Percentiles rank a stretch among this genome's conserved stretches.
These are phyloP conservation scores for Sordariomycetes sp. DNA, from an alignment of 2,329 filamentous ascomycete species.

Conservation along the genomic window DNA sequence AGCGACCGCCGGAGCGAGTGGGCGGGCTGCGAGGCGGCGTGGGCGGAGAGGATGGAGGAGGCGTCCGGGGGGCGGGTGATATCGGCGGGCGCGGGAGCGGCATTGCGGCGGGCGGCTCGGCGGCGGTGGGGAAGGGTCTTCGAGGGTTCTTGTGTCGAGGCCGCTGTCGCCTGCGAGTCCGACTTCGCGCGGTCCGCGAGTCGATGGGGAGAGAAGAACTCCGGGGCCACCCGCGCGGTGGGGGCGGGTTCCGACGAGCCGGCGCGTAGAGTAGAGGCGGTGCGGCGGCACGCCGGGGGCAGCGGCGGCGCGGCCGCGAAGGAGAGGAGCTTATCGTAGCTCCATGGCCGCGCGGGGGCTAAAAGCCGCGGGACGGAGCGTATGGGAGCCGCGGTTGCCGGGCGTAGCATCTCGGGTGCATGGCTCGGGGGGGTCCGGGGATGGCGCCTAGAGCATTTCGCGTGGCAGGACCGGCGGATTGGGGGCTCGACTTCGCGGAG, in stretches of 20 bases:
- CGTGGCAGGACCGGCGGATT: background rate
- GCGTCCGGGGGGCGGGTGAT: constrained; percentile 31
- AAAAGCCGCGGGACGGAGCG: background rate
- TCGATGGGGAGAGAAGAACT: constrained; percentile 1
- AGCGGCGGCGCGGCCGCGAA: background rate
- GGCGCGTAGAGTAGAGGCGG: background rate
- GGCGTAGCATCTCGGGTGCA: constrained; percentile 2
- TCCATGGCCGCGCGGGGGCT: background rate
- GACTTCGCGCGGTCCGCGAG: background rate
- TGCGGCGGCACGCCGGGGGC: background rate
- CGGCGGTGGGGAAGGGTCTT: constrained; percentile 7
- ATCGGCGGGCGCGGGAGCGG: constrained; percentile 4
- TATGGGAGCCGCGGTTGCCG: constrained; percentile 2
- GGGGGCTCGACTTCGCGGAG: background rate
- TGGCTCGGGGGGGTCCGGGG: background rate
- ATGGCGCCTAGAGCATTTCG: background rate
- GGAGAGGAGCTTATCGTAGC: background rate
- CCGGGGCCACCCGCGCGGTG: background rate
- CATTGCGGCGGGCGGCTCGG: constrained; percentile 7
- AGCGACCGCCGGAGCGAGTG: constrained; percentile 53
- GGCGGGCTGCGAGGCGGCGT: constrained; percentile 36
- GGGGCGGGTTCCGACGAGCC: background rate
- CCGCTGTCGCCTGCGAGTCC: background rate
- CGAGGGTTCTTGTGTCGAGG: background rate
- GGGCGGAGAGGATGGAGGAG: constrained; percentile 43